Evolutionary conservation across 148 eudicot species (phyloP), one percentile per base, ranked within the genome.

Genomic region (Euryodendron excelsum): DNA sequence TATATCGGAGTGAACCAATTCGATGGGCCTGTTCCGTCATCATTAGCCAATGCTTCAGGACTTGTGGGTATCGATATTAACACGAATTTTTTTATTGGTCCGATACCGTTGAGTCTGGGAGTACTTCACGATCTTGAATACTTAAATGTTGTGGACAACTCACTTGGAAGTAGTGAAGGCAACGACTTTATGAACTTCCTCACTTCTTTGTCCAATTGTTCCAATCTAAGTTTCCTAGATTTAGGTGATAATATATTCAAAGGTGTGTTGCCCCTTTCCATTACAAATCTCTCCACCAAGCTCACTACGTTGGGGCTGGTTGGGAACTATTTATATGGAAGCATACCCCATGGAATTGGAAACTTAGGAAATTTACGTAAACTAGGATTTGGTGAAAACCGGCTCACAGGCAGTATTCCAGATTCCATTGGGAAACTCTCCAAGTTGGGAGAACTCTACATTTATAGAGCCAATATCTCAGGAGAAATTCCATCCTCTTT

Each of bases 401-500:
- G 21, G 34, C 69, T 75, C 7, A 30, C 69, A 44, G 78, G 78
- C 3, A 23, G 25, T 4, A 34, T 75, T 14, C 68, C 78, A 28
- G 37, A 37, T 20, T 27, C 47, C 11, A 44, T 76, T 39, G 59
- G 70, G 1, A 61, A 45, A 12, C 23, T 63, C 17, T 11, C 58
- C n/a, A 30, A 45, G 13, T 27, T 76, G 27, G 5, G n/a, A 3
- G 17, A 2, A 31, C 21, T 76, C 0, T 14, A 45, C 36, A 1
- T 76, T 15, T 28, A 3, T 2, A 28, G 0, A 18, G 62, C 45
- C 30, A 28, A 61, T 0, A 6, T 76, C 15, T 23, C 59, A 13
- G 78, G 78, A 27, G 18, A 33, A 41, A 62, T 75, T 60, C 78
- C 78, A 27, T 28, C 41, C 4, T 37, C 78, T 1, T 39, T 75